Evolutionary conservation across 257 asterid genomes (phyloP).

Genomic region (Catharanthus roseus): DNA sequence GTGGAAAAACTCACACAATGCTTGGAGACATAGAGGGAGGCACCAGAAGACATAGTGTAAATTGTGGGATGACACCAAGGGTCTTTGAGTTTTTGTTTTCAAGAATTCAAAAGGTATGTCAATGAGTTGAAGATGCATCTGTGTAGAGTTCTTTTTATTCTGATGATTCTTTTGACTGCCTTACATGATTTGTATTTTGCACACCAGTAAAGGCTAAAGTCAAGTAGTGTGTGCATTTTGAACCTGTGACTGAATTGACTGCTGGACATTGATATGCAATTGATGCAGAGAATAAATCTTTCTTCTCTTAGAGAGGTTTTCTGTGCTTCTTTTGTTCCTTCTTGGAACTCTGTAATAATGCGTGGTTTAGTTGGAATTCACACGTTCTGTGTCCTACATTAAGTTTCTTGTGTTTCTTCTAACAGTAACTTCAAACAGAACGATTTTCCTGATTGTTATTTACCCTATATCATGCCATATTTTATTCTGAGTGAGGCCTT

Average conservation of each 20-base stretch:
- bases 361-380: not conserved
- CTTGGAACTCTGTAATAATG: not conserved
- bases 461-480: conserved; percentile 1
- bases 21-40: conserved; percentile 99
- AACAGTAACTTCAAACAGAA: not conserved
- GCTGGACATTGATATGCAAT: not conserved
- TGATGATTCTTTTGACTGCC: not conserved
- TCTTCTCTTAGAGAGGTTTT: not conserved
- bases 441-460: not conserved
- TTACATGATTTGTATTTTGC: not conserved
- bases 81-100: conserved; percentile 91
- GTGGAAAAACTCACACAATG: conserved; percentile 99
- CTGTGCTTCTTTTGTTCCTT: not conserved
- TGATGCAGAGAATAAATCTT: not conserved
- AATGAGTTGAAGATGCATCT: conserved; percentile 8
- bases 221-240: not conserved
- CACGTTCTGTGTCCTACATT: not conserved
- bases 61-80: conserved; percentile 97
- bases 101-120: conserved; percentile 79
- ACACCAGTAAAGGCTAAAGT: not conserved
- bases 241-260: not conserved
- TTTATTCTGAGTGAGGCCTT: not conserved
- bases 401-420: not conserved
- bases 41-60: conserved; percentile 83
- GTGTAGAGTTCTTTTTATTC: not conserved